Evolutionary conservation across 371 early-diverging fungal genomes (phyloP), one percentile per base, ranked within the genome.

Genomic region (Aphelidium insulamus): DNA sequence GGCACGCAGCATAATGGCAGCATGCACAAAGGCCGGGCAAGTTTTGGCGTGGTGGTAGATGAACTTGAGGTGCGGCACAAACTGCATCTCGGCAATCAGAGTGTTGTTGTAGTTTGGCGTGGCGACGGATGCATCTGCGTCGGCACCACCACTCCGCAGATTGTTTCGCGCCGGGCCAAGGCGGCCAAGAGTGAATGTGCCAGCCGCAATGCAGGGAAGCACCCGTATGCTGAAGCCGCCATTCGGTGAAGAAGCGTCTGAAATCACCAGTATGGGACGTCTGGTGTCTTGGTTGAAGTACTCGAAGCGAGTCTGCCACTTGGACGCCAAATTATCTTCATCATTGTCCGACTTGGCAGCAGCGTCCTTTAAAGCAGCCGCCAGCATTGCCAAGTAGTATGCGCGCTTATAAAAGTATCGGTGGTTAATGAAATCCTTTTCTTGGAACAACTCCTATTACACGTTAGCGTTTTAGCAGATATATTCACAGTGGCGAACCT

Each of bases 361-460:
- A n/a, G n/a, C n/a, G 8, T 55, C 46, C 37, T 54, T 39, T 22
- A 74, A 48, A 1, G 62, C 59, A 8, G 48, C 39, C 0, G 69
- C 62, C 19, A 77, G 49, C 8, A 62, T 62, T 1, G 85, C 65
- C 23, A 92, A 51, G 46, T 86, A 95, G 44, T 72, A 88, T 0
- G 88, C 77, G 27, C 94, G 72, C 48, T 95, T 95, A 54, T 87
- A 66, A 43, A 86, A 81, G 49, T 95, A 95, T 31, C 91, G 66
- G 49, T 77, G 65, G 61, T 95, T 90, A 47, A 86, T 44, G 41
- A 75, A 65, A 48, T 95, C 97, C 46, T 88, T 85, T 34, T 90
- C 86, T 44, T 72, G 71, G 46, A 90, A 82, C 19, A 90, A 41
- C 1, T 45, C 40, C 57, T 68, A 35, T 21, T 33, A 12, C 38